phyloP scores from a whole-genome alignment of 345 rosid species.

The Orychophragmus violaceus region DNA sequence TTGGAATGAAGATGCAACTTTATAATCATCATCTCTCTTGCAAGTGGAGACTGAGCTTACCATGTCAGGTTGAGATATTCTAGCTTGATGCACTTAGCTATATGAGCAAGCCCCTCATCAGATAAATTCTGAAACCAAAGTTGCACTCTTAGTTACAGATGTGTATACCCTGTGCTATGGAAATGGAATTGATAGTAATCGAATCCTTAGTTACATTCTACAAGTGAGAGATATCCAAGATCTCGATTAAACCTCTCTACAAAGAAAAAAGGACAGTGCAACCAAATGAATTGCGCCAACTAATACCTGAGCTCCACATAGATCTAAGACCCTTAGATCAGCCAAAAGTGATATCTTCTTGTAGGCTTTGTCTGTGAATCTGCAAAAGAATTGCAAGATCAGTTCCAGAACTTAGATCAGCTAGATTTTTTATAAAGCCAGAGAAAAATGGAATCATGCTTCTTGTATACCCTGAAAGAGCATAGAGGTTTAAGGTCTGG shows the following conservation, averaged over 20 bases:
- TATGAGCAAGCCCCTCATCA: conserved; percentile 66
- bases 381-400: conserved; percentile 30
- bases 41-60: conserved; percentile 35
- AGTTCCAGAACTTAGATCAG: conserved; percentile 1
- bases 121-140: conserved; percentile 57
- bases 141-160: conserved; percentile 1
- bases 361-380: conserved; percentile 73
- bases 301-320: conserved; percentile 89
- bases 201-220: not conserved
- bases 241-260: not conserved
- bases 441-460: not conserved
- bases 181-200: not conserved
- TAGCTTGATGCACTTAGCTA: conserved; percentile 72
- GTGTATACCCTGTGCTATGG: not conserved
- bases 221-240: not conserved
- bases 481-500: conserved; percentile 71
- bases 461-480: conserved; percentile 58
- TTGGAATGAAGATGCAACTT: not conserved
- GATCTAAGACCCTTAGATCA: conserved; percentile 59
- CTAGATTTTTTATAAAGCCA: not conserved
- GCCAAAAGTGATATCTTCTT: conserved; percentile 54
- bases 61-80: conserved; percentile 76
- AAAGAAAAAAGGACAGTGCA: not conserved
- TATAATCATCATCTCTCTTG: not conserved
- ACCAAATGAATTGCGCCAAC: not conserved